These are phyloP conservation scores for Blakeslea trispora DNA, from an alignment of 371 early-diverging fungal genomes.

Conservation along the genomic window DNA sequence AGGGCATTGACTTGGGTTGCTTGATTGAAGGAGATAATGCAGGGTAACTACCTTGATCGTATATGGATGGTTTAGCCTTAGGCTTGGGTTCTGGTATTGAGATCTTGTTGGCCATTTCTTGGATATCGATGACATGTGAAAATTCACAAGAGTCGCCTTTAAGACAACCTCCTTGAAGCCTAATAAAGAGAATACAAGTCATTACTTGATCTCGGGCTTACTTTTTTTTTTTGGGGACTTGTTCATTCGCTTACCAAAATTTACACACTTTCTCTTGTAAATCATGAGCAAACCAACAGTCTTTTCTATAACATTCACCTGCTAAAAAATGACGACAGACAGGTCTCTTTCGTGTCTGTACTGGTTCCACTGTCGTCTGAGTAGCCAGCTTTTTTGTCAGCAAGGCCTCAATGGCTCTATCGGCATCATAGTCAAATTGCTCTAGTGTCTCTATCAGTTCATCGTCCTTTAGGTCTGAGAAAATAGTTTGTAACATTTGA, in stretches of 20 bases:
- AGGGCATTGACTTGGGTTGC: background rate
- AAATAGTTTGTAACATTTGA: constrained; percentile 58
- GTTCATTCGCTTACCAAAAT: constrained; percentile 57
- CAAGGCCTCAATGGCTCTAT: constrained; percentile 41
- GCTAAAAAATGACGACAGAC: constrained; percentile 79
- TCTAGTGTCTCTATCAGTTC: constrained; percentile 49
- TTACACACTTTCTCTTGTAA: constrained; percentile 71
- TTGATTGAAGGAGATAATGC: constrained; percentile 14
- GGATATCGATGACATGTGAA: constrained; percentile 54
- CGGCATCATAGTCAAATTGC: constrained; percentile 53
- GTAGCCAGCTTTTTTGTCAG: constrained; percentile 14
- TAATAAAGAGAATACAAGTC: constrained; percentile 11
- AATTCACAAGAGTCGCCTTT: constrained; percentile 75
- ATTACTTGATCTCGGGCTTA: too few species aligned
- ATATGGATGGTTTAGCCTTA: background rate
- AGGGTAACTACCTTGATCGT: constrained; percentile 27
- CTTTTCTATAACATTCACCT: constrained; percentile 74
- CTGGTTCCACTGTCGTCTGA: constrained; percentile 5
- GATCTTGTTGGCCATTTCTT: constrained; percentile 43
- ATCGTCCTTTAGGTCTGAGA: constrained; percentile 48
- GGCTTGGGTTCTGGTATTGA: constrained; percentile 6
- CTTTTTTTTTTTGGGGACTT: background rate
- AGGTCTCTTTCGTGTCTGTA: constrained; percentile 40
- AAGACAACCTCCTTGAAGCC: constrained; percentile 68
- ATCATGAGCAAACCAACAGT: constrained; percentile 85